Conservation (phyloP, 768 basidiomycete species). For the Tephrocybe sp. region DNA sequence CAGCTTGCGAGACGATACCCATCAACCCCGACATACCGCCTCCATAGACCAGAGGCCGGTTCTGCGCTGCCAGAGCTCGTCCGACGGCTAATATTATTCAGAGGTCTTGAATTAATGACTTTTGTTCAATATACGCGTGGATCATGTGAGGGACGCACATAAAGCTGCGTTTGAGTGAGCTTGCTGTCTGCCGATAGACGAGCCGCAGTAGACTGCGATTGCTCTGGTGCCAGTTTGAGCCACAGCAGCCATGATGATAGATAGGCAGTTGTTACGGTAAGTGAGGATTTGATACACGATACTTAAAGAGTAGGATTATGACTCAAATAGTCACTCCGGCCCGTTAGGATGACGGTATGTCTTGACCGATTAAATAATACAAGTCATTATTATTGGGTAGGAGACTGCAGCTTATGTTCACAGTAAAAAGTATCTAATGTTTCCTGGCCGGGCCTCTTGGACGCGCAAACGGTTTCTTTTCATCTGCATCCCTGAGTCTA, state of each 20-base stretch:
- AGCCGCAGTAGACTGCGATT: conserved; percentile 85
- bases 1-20: conserved; percentile 74
- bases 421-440: conserved; percentile 24
- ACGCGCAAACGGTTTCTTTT: conserved; percentile 57
- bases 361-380: too few relatives aligned
- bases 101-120: neutral
- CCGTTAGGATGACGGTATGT: too few relatives aligned
- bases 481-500: conserved; percentile 15
- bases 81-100: conserved; percentile 56
- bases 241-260: neutral
- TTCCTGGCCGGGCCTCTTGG: conserved; percentile 69
- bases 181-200: conserved; percentile 59
- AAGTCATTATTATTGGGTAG: too few relatives aligned
- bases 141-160: conserved; percentile 44
- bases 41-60: conserved; percentile 78
- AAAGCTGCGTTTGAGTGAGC: conserved; percentile 66
- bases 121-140: neutral
- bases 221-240: conserved; percentile 1
- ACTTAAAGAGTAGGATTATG: too few relatives aligned
- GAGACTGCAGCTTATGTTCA: too few relatives aligned
- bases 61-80: conserved; percentile 57
- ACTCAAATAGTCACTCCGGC: too few relatives aligned
- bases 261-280: neutral
- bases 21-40: conserved; percentile 84
- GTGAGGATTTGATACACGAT: too few relatives aligned